These are phyloP conservation scores for Pyrus communis DNA, from an alignment of 306 rosid species.

Conservation along the genomic window DNA sequence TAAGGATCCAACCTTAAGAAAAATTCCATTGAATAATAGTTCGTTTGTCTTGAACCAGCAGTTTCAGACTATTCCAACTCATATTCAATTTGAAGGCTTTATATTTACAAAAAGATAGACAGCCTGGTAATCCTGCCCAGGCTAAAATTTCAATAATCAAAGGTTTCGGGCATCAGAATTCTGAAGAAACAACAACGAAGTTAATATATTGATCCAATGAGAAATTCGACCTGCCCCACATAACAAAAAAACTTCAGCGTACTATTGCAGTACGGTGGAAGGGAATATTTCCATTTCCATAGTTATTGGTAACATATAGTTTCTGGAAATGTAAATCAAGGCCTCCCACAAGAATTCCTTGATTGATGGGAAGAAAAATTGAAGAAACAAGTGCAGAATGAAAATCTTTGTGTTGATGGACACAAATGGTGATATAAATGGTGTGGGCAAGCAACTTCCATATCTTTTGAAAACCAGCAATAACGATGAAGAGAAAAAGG, in stretches of 20 bases:
- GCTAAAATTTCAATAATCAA: background rate
- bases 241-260: too few species aligned
- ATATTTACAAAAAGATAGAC: background rate
- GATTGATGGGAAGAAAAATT: background rate
- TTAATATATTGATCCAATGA: background rate
- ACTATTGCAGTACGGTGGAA: background rate
- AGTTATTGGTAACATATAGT: background rate
- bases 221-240: too few species aligned
- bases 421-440: background rate
- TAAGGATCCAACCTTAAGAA: background rate
- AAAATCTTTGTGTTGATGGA: background rate
- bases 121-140: background rate
- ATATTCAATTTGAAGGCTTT: background rate
- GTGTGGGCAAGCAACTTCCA: background rate
- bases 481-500: background rate
- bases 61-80: background rate
- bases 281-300: background rate
- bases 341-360: background rate
- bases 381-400: background rate
- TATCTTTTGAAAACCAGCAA: background rate
- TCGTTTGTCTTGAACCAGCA: background rate
- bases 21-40: constrained; percentile 1
- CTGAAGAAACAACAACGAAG: background rate
- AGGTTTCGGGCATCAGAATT: background rate
- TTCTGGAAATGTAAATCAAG: background rate